Evolutionary conservation across 768 basidiomycete species (phyloP), one percentile per base, ranked within the genome.

Genomic region (Mycena albidolilacea): DNA sequence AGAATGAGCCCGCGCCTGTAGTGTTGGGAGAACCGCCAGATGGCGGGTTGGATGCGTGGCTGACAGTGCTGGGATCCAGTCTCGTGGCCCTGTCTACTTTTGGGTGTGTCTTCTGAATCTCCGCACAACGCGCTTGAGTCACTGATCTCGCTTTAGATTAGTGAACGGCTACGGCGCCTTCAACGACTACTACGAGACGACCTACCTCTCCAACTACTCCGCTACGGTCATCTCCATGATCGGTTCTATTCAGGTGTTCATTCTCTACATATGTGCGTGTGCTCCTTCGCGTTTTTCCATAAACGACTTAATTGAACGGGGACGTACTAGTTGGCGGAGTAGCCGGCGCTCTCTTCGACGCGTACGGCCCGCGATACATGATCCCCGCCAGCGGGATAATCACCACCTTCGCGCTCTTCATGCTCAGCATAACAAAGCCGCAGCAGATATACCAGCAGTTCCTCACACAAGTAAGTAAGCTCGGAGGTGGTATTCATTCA

Each of bases 81-180:
- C 58, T 77, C 2, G 72, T 78, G 4, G 60, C 72, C 3, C 66
- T 79, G 12, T 65, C 70, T 9, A 78, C 77, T 0, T 76, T 78
- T 41, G 78, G 78, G 78, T 78, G 44, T 37, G 77, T 66, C 17
- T 30, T 21, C 21, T 65, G 12, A 2, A 10, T n/a, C 19, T 48
- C 7, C 21, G 6, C 11, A 39, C 15, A 14, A 35, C 41, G 9
- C 4, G 37, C 30, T 21, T 9, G 7, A 43, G 44, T 2, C 19
- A 37, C 19, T 38, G 41, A 50, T 23, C n/a, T 39, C 7, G 6
- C 12, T 5, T 43, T 15, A 78, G 80, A 21, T 58, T 77, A 9
- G 73, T 82, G 65, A 84, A 84, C 66, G 77, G 78, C 0, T 84
- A 78, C 44, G 85, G 85, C 43, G 82, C 81, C 3, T 84, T 80